Percentiles rank a stretch among this genome's conserved stretches.
Conservation (phyloP, 2,329 filamentous ascomycete genomes). For the Aspergillus ibericus region DNA sequence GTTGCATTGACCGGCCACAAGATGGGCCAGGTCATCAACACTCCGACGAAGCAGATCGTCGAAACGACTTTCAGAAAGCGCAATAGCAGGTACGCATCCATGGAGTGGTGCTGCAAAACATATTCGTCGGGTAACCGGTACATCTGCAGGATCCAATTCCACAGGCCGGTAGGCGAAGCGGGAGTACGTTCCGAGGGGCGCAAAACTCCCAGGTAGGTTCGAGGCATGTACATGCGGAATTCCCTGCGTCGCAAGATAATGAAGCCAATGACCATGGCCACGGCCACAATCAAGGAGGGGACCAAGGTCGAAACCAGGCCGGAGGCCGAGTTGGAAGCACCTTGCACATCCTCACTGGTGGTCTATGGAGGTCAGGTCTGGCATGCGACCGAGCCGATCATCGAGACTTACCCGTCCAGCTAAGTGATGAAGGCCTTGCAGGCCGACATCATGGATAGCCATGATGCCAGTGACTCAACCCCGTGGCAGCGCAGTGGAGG, state of each 20-base stretch:
- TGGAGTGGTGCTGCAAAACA: conserved; percentile 83
- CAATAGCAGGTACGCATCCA: conserved; percentile 89
- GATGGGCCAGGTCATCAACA: conserved; percentile 80
- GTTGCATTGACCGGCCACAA: conserved; percentile 87
- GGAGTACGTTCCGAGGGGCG: conserved; percentile 58
- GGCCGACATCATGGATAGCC: conserved; percentile 18
- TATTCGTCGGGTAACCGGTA: conserved; percentile 71
- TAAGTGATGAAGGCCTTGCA: conserved; percentile 19
- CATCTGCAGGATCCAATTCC: conserved; percentile 69
- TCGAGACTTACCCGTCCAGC: conserved; percentile 20
- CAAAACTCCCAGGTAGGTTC: conserved; percentile 56
- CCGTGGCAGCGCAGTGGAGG: background rate
- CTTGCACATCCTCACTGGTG: conserved; percentile 13
- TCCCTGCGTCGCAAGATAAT: conserved; percentile 51
- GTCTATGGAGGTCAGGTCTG: background rate
- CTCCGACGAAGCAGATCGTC: conserved; percentile 79
- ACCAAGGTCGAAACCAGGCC: conserved; percentile 52
- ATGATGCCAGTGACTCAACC: conserved; percentile 12
- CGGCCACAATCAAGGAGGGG: conserved; percentile 46
- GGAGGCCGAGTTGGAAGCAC: conserved; percentile 41
- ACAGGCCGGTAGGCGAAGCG: conserved; percentile 58
- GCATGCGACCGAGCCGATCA: background rate
- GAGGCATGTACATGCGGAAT: conserved; percentile 54
- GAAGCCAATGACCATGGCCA: conserved; percentile 51
- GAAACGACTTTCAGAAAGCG: conserved; percentile 80